phyloP scores from a whole-genome alignment of 202 grass and related monocot genomes.

The Bolboschoenoplectus hybrid region DNA sequence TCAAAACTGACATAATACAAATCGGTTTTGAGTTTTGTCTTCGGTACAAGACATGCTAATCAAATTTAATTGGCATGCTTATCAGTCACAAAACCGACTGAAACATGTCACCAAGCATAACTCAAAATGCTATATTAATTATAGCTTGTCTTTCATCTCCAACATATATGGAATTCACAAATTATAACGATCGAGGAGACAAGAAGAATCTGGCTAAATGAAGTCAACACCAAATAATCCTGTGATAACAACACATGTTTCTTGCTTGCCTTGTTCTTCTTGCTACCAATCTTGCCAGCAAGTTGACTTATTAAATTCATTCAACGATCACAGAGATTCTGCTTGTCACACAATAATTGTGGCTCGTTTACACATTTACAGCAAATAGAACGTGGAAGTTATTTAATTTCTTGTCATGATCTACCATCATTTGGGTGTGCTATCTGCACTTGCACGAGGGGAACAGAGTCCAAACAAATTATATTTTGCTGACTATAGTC shows the following conservation, averaged over 20 bases:
- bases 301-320: neutral
- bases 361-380: too few relatives aligned
- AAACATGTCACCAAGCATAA: too few relatives aligned
- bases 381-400: too few relatives aligned
- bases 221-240: conserved; percentile 9
- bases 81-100: conserved; percentile 14
- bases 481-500: too few relatives aligned
- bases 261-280: neutral
- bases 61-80: conserved; percentile 31
- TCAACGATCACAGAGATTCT: neutral
- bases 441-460: too few relatives aligned
- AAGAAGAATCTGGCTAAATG: conserved; percentile 12
- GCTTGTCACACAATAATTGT: neutral
- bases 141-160: neutral
- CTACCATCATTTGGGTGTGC: too few relatives aligned
- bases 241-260: neutral
- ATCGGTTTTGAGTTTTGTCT: too few relatives aligned
- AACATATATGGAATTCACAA: neutral
- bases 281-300: neutral
- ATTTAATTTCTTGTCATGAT: too few relatives aligned
- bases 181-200: neutral
- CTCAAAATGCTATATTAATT: too few relatives aligned
- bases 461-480: too few relatives aligned
- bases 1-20: too few relatives aligned
- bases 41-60: too few relatives aligned